Evolutionary conservation across 2,329 filamentous ascomycete genomes (phyloP).

Genomic region (Lasiodiplodia sp.): DNA sequence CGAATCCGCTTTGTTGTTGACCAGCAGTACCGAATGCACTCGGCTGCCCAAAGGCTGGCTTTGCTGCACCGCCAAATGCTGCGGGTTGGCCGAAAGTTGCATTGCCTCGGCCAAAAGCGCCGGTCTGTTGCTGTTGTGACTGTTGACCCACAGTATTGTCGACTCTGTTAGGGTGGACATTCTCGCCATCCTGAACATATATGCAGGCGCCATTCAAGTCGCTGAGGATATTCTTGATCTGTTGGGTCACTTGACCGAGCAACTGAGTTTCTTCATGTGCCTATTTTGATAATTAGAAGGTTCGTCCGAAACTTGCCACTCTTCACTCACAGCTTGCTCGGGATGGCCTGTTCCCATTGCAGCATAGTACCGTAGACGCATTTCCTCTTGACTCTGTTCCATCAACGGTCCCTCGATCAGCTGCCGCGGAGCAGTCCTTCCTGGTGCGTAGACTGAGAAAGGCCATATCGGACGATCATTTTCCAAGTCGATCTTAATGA

Average conservation of each 20-base stretch:
- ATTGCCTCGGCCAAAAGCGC: not conserved
- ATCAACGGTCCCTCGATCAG: slow-evolving; percentile 80
- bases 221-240: slow-evolving; percentile 73
- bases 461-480: slow-evolving; percentile 82
- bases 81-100: slow-evolving; percentile 2
- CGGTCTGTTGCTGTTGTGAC: slow-evolving; percentile 1
- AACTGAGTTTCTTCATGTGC: slow-evolving; percentile 31
- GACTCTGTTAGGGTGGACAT: slow-evolving; percentile 42
- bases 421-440: slow-evolving; percentile 77
- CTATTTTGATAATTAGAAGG: not conserved
- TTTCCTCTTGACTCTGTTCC: slow-evolving; percentile 89
- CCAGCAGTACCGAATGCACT: slow-evolving; percentile 7
- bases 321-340: slow-evolving; percentile 57
- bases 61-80: slow-evolving; percentile 22
- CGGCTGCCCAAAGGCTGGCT: slow-evolving; percentile 17
- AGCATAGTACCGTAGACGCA: slow-evolving; percentile 75
- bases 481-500: slow-evolving; percentile 64
- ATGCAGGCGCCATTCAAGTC: slow-evolving; percentile 72
- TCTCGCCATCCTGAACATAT: slow-evolving; percentile 46
- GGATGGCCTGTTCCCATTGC: slow-evolving; percentile 68
- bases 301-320: too few species aligned
- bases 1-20: too few species aligned
- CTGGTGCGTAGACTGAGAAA: slow-evolving; percentile 84
- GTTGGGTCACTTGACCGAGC: slow-evolving; percentile 50
- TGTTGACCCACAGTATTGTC: slow-evolving; percentile 19